Conservation (phyloP, 2,329 filamentous ascomycete genomes). For the Colletotrichum brevisporum region DNA sequence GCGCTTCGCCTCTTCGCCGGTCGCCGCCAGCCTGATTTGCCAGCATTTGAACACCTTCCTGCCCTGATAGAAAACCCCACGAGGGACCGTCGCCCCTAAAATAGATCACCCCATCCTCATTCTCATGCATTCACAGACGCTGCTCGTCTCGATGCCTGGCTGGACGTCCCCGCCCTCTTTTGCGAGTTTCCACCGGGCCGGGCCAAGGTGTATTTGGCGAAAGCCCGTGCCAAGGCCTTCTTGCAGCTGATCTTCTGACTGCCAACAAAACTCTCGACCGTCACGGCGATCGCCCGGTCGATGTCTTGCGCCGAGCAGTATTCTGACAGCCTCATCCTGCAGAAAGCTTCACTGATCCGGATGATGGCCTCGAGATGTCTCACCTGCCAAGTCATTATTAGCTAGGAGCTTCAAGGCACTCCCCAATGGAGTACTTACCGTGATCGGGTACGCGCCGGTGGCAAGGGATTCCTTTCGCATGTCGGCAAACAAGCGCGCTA, state of each 20-base stretch:
- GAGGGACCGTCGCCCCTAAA: conserved; percentile 19
- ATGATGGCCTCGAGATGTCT: conserved; percentile 98
- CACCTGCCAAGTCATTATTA: conserved; percentile 69
- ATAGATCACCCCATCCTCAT: conserved; percentile 2
- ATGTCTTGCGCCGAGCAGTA: conserved; percentile 93
- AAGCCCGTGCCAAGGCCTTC: conserved; percentile 92
- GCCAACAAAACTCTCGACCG: conserved; percentile 94
- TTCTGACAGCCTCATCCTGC: conserved; percentile 97
- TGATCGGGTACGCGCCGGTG: conserved; percentile 97
- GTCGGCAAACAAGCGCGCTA: conserved; percentile 93
- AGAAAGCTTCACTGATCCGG: conserved; percentile 93
- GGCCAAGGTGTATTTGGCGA: conserved; percentile 89
- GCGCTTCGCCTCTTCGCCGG: conserved; percentile 39
- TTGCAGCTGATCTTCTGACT: conserved; percentile 98
- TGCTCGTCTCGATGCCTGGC: conserved; percentile 39
- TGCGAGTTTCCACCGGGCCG: conserved; percentile 55
- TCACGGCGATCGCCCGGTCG: conserved; percentile 96
- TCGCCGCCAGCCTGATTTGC: conserved; percentile 35
- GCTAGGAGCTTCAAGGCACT: not conserved
- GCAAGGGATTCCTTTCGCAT: conserved; percentile 94
- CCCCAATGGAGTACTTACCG: conserved; percentile 71
- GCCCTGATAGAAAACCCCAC: conserved; percentile 4
- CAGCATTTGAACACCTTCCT: conserved; percentile 14
- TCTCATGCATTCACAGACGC: conserved; percentile 34
- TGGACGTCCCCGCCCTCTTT: conserved; percentile 43